phyloP scores from a whole-genome alignment of 2,329 filamentous ascomycete genomes.

The Trichoderma arundinaceum region DNA sequence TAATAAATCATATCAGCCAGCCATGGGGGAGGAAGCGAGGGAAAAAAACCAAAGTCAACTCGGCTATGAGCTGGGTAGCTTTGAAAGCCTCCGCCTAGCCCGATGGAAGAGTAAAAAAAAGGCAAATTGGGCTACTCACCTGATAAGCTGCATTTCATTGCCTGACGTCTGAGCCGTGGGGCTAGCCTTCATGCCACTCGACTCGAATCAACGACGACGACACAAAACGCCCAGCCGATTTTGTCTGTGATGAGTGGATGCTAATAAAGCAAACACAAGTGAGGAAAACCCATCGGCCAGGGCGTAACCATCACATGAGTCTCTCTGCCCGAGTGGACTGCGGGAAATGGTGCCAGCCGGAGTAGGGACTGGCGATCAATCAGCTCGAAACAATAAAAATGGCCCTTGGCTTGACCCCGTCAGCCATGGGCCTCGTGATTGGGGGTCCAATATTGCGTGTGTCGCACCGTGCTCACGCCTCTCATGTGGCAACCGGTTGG shows the following conservation, averaged over 20 bases:
- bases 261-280: conserved; percentile 5
- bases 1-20: conserved; percentile 9
- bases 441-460: conserved; percentile 28
- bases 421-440: conserved; percentile 29
- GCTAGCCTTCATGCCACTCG: conserved; percentile 8
- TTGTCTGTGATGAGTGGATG: background rate
- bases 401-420: conserved; percentile 15
- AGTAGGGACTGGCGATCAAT: conserved; percentile 20
- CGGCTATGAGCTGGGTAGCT: background rate
- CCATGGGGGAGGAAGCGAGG: background rate
- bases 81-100: conserved; percentile 17
- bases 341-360: conserved; percentile 23
- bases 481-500: conserved; percentile 20
- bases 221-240: background rate
- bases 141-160: conserved; percentile 28
- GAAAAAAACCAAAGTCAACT: background rate
- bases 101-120: conserved; percentile 13
- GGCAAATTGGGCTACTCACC: conserved; percentile 27
- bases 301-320: conserved; percentile 23
- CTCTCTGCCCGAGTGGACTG: conserved; percentile 17
- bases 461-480: conserved; percentile 30
- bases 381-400: conserved; percentile 28
- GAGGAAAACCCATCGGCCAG: conserved; percentile 4
- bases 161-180: conserved; percentile 21
- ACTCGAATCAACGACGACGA: background rate